These are phyloP conservation scores for Alloteropsis angusta DNA, from an alignment of 202 grass and related monocot species.

Conservation along the genomic window DNA sequence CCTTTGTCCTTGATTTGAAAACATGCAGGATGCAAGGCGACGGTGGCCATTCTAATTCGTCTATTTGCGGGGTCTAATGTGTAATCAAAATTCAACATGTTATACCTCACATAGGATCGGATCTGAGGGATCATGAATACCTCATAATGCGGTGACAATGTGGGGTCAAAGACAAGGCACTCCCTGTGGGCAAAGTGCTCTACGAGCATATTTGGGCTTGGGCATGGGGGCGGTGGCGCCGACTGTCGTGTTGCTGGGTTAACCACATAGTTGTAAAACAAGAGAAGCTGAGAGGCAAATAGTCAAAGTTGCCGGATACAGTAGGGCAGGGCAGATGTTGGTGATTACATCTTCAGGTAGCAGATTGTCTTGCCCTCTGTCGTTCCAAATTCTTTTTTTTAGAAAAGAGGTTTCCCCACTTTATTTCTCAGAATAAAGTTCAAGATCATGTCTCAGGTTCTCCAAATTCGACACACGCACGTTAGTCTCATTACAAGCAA, in stretches of 20 bases:
- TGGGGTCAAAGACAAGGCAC: background rate
- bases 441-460: too few relatives aligned
- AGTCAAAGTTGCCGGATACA: background rate
- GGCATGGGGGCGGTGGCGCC: background rate
- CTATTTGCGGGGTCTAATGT: background rate
- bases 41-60: background rate
- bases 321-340: background rate
- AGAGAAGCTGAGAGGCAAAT: background rate
- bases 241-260: background rate
- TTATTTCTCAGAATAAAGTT: too few relatives aligned
- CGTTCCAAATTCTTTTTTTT: background rate
- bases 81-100: too few relatives aligned
- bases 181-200: background rate
- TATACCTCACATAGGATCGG: too few relatives aligned
- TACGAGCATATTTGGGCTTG: background rate
- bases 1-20: background rate
- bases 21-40: background rate
- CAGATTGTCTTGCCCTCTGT: background rate
- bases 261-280: background rate
- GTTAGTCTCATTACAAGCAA: too few relatives aligned
- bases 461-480: too few relatives aligned
- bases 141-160: background rate
- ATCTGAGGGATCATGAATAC: background rate
- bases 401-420: too few relatives aligned
- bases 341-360: conserved; percentile 2